Evolutionary conservation across 805 yeast genomes (phyloP).

Genomic region (Myxozyma udenii): DNA sequence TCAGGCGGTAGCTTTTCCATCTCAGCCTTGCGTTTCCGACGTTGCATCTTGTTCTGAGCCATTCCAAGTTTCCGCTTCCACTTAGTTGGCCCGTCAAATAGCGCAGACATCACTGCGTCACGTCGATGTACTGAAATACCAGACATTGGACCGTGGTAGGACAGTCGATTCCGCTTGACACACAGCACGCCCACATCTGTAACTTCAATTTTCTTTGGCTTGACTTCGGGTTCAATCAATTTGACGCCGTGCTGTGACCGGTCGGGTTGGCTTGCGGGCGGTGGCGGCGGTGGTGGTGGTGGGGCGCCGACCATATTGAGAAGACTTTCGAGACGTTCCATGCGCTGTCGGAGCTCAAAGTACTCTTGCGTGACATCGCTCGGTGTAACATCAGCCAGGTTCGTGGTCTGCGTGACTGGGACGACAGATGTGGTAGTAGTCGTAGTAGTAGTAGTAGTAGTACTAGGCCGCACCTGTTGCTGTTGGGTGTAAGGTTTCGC

Average conservation of each 20-base stretch:
- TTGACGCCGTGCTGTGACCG: background rate
- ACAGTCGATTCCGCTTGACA: slow-evolving; percentile 16
- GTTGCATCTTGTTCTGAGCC: background rate
- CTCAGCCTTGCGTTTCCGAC: background rate
- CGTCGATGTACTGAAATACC: background rate
- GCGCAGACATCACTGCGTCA: background rate
- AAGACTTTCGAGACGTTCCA: slow-evolving; percentile 19
- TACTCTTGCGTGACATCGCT: slow-evolving; percentile 5
- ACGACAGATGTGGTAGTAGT: background rate
- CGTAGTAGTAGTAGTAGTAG: background rate
- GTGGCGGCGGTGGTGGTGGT: background rate
- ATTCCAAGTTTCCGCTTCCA: background rate
- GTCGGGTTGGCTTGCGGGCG: background rate
- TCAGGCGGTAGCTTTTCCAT: slow-evolving; percentile 4
- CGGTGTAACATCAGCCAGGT: background rate
- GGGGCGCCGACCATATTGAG: background rate
- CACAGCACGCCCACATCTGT: background rate
- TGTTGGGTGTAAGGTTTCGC: background rate
- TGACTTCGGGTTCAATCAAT: background rate
- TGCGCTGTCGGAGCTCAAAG: slow-evolving; percentile 18
- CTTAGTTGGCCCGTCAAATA: background rate
- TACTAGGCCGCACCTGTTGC: background rate
- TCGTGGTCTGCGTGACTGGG: background rate
- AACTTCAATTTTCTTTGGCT: slow-evolving; percentile 1
- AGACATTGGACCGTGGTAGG: slow-evolving; percentile 18